Percentiles rank a stretch among this genome's conserved stretches.
phyloP scores from a whole-genome alignment of 371 early-diverging fungal genomes.

The Syncephalastrum monosporum region DNA sequence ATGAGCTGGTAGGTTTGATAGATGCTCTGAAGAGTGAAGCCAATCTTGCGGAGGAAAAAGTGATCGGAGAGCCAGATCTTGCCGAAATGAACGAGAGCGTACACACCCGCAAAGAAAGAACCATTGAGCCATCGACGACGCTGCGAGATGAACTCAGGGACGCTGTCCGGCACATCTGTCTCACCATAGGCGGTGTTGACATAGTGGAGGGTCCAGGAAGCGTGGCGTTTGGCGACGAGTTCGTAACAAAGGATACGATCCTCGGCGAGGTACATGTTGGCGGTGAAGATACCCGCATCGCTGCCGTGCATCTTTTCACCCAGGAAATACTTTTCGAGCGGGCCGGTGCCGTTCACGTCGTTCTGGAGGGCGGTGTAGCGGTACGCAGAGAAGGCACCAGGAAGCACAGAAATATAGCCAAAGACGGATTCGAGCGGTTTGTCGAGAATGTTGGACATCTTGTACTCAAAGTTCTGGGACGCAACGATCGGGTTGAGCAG shows the following conservation, averaged over 20 bases:
- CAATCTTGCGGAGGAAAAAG: constrained; percentile 56
- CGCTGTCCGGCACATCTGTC: constrained; percentile 85
- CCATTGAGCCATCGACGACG: constrained; percentile 93
- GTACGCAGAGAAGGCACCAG: constrained; percentile 96
- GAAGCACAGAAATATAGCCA: constrained; percentile 95
- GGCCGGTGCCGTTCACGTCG: constrained; percentile 64
- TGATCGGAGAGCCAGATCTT: constrained; percentile 76
- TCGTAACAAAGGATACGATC: constrained; percentile 91
- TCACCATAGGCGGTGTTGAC: constrained; percentile 75
- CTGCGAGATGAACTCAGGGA: constrained; percentile 85
- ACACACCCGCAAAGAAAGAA: constrained; percentile 92
- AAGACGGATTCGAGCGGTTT: constrained; percentile 97
- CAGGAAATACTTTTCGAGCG: constrained; percentile 89
- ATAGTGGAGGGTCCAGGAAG: constrained; percentile 68
- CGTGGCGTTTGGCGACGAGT: constrained; percentile 74
- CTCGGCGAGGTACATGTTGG: constrained; percentile 82
- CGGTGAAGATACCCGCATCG: constrained; percentile 65
- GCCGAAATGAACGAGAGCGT: constrained; percentile 77
- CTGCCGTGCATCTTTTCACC: constrained; percentile 87
- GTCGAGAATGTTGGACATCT: constrained; percentile 97
- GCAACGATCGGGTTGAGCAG: constrained; percentile 85
- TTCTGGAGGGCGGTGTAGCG: constrained; percentile 87
- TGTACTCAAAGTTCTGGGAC: constrained; percentile 94
- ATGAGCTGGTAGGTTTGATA: constrained; percentile 72
- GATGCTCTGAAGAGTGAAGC: constrained; percentile 69